Base-by-base conservation (phyloP, 2,329 filamentous ascomycete species). In the Coniochaeta ligniaria region DNA sequence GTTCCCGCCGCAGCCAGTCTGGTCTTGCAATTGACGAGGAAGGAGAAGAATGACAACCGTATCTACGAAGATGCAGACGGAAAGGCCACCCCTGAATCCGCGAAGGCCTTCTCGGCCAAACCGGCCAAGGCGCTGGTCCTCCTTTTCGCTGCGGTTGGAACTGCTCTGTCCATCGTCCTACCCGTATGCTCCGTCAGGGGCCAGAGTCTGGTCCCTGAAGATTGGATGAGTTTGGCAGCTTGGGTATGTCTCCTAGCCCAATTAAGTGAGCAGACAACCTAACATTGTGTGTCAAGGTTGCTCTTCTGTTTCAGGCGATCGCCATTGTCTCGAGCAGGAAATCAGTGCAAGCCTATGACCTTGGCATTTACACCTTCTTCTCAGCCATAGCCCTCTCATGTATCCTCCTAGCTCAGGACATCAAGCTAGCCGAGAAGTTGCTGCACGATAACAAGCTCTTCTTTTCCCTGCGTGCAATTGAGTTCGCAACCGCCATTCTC, bases 61-160 rank as follows among this genome's bases (percentile, higher is more conserved):
- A 75, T 79, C 14, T 92, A 92, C 68, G 76, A 86, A 66, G 90
- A 93, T 68, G 74, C 80, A 63, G 90, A 93, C 73, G 90, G 90
- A 57, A 78, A 81, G 64, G 88, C 87, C 35, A 88, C 85, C 0
- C 79, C 83, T 45, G 85, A 88, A 68, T 85, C 86, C 1, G 70
- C 85, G 59, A 79, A 80, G 24, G 78, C 78, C 43, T 92, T 87
- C 69, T 88, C 87, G 31, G 81, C 84, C 64, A 83, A 76, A 61
- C 67, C 79, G 61, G 80, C 86, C 59, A 89, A 88, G 69, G 63
- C 76, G 4, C 69, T 78, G 24, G 76, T 90, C 52, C 69, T 84
- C 5, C 36, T 84, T 3, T 78, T 83, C n/a, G 81, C 85, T 0
- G 60, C 78, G 14, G 62, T 77, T 41, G 88, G 87, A 1, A 72